Evolutionary conservation across 2,329 filamentous ascomycete genomes (phyloP), one percentile per base, ranked within the genome.

Genomic region (Parastagonospora nodorum): DNA sequence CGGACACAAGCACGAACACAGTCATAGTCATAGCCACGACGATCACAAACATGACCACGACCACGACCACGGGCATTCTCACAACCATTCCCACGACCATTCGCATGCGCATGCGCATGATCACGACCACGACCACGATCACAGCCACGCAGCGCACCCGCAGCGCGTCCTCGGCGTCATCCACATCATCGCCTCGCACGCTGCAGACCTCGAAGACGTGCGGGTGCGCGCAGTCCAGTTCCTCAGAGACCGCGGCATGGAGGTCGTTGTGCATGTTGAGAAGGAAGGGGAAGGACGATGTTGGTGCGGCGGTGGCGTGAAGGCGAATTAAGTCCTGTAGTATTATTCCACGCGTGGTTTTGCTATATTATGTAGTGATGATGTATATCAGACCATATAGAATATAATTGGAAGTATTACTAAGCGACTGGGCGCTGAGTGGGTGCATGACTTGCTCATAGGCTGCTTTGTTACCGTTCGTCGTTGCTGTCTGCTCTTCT

Each of bases 181-280:
- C 53, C 93, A 97, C 68, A 83, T 97, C 33, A 85, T 91, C 52
- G 90, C 90, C 1, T 84, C 86, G 1, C 83, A 84, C 19, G 84
- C 82, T 2, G 85, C 88, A 2, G 86, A 92, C 61, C 70, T 92
- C 48, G 90, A 96, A 63, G 92, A 97, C 55, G 90, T 97, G 5
- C 82, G 90, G 43, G 84, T 90, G 52, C 82, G 92, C n/a, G 88
- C 92, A 0, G 79, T 82, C 38, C 81, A 84, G 37, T 94, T 92
- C 60, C 78, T 96, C 16, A 76, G 81, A 7, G 83, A 84, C 44
- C 83, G 88, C 58, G 84, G 86, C 36, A 88, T 97, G 75, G 87
- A 96, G 64, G 84, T 92, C 10, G 86, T 95, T 24, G 83, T 97
- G 5, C 93, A 97, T 74, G 89, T 96, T 1, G 93, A 97, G 74